Base-by-base conservation (phyloP, 2,329 filamentous ascomycete species). In the Phoma sp. region DNA sequence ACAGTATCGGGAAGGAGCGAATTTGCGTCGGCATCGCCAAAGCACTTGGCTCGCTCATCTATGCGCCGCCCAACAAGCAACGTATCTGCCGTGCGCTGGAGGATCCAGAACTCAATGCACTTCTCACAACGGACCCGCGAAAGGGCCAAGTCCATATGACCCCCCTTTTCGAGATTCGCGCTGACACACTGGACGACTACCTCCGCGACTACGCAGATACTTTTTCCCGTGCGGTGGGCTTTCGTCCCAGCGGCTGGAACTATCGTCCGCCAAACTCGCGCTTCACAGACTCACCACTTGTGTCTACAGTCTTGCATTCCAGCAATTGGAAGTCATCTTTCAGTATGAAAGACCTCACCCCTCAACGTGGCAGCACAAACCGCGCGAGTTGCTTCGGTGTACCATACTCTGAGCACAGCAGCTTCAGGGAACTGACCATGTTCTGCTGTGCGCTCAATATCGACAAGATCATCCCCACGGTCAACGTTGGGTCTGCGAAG, bases 141-240 rank as follows among this genome's bases (percentile, higher is more conserved):
- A 90, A 91, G 65, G 95, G 95, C 0, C 93, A 98, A 74, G 92
- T 99, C 0, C 95, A 99, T 76, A 97, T 99, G 93, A 96, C 96
- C 65, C 92, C 90, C 66, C 82, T 99, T 8, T 95, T 95, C 82
- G 93, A 98, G 74, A 92, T 99, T 62, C 88, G 92, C 24, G 87
- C 92, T 30, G 93, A 97, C 62, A 96, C 93, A 0, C 82, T 99
- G 1, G 87, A 91, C 60, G 93, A 96, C 57, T 99, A 99, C 67
- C 83, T 98, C 5, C 85, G 88, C 65, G 82, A 84, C 32, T 90
- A 91, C 77, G 89, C 88, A 59, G 88, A 89, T 6, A 87, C 91
- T 63, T 99, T 98, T 73, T 86, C 86, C 11, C 88, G 90, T 47
- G 86, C 96, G 40, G 89, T 98, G 14, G 95, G 93, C 4, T 96